Evolutionary conservation across 1,139 yeast species (phyloP), one percentile per base, ranked within the genome.

Genomic region (Hansenula sp.): DNA sequence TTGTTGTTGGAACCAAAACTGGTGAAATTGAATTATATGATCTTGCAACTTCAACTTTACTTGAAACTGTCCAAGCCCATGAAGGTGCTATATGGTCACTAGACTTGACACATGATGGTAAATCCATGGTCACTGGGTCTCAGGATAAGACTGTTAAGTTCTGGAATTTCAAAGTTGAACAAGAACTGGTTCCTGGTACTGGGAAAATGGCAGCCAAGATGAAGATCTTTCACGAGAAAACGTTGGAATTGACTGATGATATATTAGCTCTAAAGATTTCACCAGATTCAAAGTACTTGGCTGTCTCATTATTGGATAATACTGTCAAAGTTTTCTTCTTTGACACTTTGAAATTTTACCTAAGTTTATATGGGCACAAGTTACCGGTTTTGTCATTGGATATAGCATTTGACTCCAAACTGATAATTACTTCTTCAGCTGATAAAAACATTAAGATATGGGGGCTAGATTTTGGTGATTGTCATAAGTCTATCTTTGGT

Each of bases 401-500:
- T 62, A 90, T 93, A 35, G 86, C 98, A 1, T 72, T 67, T 53
- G 99, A 93, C 62, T 83, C 93, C 34, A 93, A 93, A 62, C 66
- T 93, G 55, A 76, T 93, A 44, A 82, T 91, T 44, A 88, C 98
- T 0, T 87, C 96, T 7, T 89, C 97, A 1, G 99, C 99, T 0
- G 99, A 93, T 67, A 93, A 93, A 65, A 93, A 93, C 65, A 88
- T 93, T 60, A 90, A 94, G 65, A 85, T 93, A 47, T 93, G 99
- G 99, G 99, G 99, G 41, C 71, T 94, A 48, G 99, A 93, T 64
- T 93, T 93, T 63, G 99, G 99, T 65, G 99, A 93, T 66, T 93
- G 99, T 71, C 99, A 93, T 66, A 85, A 84, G 63, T 91, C 98
- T 4, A 80, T 93, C 30, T 93, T 94, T 64, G 99, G 96, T 1